Percentiles rank a stretch among this genome's conserved stretches.
phyloP scores from a whole-genome alignment of 164 flowering plant genomes.

The Stephania yunnanensis region DNA sequence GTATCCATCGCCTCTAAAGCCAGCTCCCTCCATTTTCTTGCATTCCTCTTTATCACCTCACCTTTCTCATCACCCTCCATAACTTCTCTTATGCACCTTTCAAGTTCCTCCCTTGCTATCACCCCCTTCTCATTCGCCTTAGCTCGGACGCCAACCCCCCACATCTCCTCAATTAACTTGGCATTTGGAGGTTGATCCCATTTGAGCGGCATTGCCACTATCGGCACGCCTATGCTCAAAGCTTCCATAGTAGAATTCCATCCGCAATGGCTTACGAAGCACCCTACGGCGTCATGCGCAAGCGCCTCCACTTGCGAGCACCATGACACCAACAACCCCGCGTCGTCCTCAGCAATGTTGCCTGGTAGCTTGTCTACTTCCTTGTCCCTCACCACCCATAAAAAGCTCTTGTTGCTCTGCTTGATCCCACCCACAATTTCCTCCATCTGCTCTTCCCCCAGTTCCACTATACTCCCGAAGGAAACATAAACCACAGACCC shows the following conservation, averaged over 20 bases:
- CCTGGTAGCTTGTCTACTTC: constrained; percentile 24
- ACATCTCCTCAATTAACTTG: constrained; percentile 26
- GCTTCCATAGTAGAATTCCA: constrained; percentile 42
- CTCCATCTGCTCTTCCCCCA: constrained; percentile 9
- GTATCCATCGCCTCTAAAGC: constrained; percentile 17
- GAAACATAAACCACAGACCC: constrained; percentile 29
- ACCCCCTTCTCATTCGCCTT: constrained; percentile 18
- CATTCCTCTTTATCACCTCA: constrained; percentile 14
- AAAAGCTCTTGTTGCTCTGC: constrained; percentile 17
- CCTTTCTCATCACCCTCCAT: constrained; percentile 26
- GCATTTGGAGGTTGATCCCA: constrained; percentile 32
- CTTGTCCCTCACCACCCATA: constrained; percentile 28
- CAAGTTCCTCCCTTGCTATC: constrained; percentile 23
- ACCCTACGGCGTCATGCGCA: constrained; percentile 27
- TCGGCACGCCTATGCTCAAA: constrained; percentile 32
- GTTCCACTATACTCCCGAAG: constrained; percentile 29
- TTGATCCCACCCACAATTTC: constrained; percentile 10
- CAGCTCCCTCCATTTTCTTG: constrained; percentile 16
- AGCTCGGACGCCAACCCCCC: constrained; percentile 23
- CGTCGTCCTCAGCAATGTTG: constrained; percentile 13
- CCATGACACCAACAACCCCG: constrained; percentile 35
- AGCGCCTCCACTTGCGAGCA: constrained; percentile 33
- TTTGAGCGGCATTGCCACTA: constrained; percentile 32
- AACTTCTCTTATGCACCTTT: constrained; percentile 21
- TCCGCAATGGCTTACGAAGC: constrained; percentile 38